Evolutionary conservation across 2,329 filamentous ascomycete genomes (phyloP), one percentile per base, ranked within the genome.

Genomic region (Saccharata proteae): DNA sequence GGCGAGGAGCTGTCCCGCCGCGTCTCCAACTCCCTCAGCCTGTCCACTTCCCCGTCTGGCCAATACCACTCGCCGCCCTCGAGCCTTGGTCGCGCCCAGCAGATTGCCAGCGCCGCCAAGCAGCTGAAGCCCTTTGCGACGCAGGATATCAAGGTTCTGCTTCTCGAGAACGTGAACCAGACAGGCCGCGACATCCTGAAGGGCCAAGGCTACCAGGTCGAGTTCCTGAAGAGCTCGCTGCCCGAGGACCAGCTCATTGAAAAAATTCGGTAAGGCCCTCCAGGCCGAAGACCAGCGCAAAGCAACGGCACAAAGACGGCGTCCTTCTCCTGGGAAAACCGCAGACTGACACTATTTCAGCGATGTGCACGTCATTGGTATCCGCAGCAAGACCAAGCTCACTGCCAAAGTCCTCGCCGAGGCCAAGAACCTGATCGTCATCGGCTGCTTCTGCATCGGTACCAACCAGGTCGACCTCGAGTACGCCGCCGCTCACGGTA

Each of bases 361-460:
- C 39, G 81, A 94, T 54, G 82, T 94, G 16, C 90, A 98, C 52
- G 90, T 96, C 48, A 90, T 98, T 53, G 90, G 90, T 43, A 96
- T 98, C 48, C 82, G 90, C 42, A 96, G 88, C 37, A 98, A 98
- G 67, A 98, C 90, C 19, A 93, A 90, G 64, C 72, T 98, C 52
- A 88, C 77, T 6, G 77, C 80, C 40, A 78, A 77, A 48, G 82
- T 98, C 16, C 70, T 98, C 38, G 70, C 74, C 35, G 78, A 92
- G 55, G 90, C 90, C 34, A 92, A 86, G 64, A 93, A 94, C 55
- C 71, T 98, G 32, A 80, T 96, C 37, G 90, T 94, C 39, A 75
- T 96, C 46, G 90, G 90, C 38, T 98, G 90, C 65, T 98, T 98
- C 71, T 98, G 90, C 58, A 98, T 98, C 48, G 90, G 90, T 43